A percentile compares a stretch with the other conserved stretches of the same genome.
Evolutionary conservation across 345 rosid genomes (phyloP).

Genomic region (Combretum micranthum): DNA sequence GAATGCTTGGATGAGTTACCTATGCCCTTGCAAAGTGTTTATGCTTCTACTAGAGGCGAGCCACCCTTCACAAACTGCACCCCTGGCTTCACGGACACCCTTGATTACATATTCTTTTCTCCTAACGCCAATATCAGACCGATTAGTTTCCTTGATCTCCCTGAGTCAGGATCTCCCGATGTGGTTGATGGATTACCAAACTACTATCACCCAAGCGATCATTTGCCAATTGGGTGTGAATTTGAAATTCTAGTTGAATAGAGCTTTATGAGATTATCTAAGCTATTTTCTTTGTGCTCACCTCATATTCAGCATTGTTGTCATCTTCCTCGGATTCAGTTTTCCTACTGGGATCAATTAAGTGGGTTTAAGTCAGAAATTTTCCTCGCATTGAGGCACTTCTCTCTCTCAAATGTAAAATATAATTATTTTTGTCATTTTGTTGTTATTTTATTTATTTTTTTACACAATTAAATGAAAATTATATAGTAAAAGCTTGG

Average conservation of each 20-base stretch:
- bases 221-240: slow-evolving; percentile 86
- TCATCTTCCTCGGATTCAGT: too few relatives aligned
- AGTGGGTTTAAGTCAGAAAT: too few relatives aligned
- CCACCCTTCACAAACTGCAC: slow-evolving; percentile 89
- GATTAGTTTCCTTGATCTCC: slow-evolving; percentile 57
- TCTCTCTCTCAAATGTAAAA: too few relatives aligned
- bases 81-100: slow-evolving; percentile 68
- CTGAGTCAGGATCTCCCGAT: slow-evolving; percentile 45
- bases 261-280: too few relatives aligned
- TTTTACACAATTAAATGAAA: too few relatives aligned
- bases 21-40: slow-evolving; percentile 55
- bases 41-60: slow-evolving; percentile 66
- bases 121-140: slow-evolving; percentile 57
- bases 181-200: slow-evolving; percentile 72
- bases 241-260: slow-evolving; percentile 33
- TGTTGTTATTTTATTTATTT: too few relatives aligned
- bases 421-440: too few relatives aligned
- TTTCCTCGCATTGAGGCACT: too few relatives aligned
- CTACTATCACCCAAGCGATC: slow-evolving; percentile 84
- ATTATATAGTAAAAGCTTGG: too few relatives aligned
- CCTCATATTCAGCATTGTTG: too few relatives aligned
- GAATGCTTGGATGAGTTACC: slow-evolving; percentile 50
- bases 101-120: slow-evolving; percentile 75
- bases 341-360: too few relatives aligned
- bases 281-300: too few relatives aligned